Evolutionary conservation across 495 filamentous ascomycete genomes (phyloP), one percentile per base, ranked within the genome.

Genomic region (Lineolata rhizophorae): DNA sequence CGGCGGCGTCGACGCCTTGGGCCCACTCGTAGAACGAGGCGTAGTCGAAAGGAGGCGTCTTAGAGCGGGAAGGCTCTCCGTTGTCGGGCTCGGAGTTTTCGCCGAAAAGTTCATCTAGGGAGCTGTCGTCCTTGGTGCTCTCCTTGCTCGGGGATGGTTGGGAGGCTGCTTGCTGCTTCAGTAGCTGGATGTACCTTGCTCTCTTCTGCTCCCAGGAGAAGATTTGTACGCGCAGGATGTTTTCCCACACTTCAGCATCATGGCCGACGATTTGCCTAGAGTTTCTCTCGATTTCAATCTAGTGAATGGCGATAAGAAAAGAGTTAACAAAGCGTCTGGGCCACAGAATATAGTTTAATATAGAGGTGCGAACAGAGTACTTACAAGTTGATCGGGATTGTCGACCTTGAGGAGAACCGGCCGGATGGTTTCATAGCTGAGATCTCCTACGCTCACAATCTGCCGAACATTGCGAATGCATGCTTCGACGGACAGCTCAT

Each of bases 401-500:
- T 21, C 18, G 9, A 33, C 8, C 15, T 33, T 33, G 13, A 33
- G 8, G 6, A 33, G 19, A 15, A 33, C 30, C 5, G 30, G 30
- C 11, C 18, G 8, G 30, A 33, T 25, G 8, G 8, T 33, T 8
- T 22, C 30, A 18, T 26, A 33, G 15, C 13, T 12, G 11, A 25
- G 9, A 11, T 33, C 30, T 12, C 30, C 30, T 5, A 33, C 19
- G 15, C 24, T 18, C 5, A 25, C 11, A 15, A 33, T 22, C 24
- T 30, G 9, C 8, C 22, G 8, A 26, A 26, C 8, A 26, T 26
- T 8, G 8, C 22, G 12, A 8, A 12, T 8, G 12, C 22, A 12
- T 26, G 22, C 22, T 26, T 26, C 22, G 12, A 8, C 22, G 12
- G 22, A 12, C 8, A 26, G 12, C 22, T 8, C 8, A 26, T 8